Evolutionary conservation across 2,329 filamentous ascomycete genomes (phyloP).

Genomic region (Xylariales sp.): DNA sequence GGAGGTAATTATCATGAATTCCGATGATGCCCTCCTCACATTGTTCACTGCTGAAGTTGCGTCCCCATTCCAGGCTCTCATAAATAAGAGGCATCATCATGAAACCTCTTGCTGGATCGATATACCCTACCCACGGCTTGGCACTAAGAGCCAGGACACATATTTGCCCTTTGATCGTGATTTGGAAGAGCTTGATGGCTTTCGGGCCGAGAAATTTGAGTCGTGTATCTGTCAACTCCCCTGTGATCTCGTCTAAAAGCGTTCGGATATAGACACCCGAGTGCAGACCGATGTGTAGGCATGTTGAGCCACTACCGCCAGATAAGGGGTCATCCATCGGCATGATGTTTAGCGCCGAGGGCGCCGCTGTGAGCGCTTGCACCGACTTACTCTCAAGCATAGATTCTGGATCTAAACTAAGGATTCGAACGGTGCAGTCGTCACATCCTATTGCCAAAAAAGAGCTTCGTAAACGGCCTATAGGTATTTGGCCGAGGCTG

Average conservation of each 20-base stretch:
- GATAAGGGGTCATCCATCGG: conserved; percentile 90
- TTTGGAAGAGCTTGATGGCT: conserved; percentile 81
- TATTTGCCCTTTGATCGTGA: conserved; percentile 76
- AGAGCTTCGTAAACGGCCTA: conserved; percentile 80
- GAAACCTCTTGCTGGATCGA: conserved; percentile 79
- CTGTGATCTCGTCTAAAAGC: conserved; percentile 91
- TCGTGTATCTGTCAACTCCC: conserved; percentile 88
- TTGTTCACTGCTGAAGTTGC: conserved; percentile 94
- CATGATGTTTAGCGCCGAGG: conserved; percentile 85
- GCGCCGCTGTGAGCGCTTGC: conserved; percentile 85
- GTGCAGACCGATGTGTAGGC: conserved; percentile 90
- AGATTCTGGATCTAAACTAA: conserved; percentile 84
- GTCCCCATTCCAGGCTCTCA: conserved; percentile 82
- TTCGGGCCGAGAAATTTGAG: conserved; percentile 93
- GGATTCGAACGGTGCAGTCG: conserved; percentile 89
- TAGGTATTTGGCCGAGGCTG: conserved; percentile 87
- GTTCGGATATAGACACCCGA: conserved; percentile 95
- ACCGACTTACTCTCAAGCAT: conserved; percentile 91
- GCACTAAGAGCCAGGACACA: conserved; percentile 88
- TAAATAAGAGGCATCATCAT: conserved; percentile 90
- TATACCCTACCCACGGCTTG: conserved; percentile 89
- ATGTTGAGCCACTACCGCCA: conserved; percentile 75
- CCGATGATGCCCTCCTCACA: conserved; percentile 91
- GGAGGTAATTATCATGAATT: conserved; percentile 80
- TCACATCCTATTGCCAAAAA: conserved; percentile 96